These are phyloP conservation scores for Manihot esculenta DNA, from an alignment of 441 rosid genomes.

Conservation along the genomic window DNA sequence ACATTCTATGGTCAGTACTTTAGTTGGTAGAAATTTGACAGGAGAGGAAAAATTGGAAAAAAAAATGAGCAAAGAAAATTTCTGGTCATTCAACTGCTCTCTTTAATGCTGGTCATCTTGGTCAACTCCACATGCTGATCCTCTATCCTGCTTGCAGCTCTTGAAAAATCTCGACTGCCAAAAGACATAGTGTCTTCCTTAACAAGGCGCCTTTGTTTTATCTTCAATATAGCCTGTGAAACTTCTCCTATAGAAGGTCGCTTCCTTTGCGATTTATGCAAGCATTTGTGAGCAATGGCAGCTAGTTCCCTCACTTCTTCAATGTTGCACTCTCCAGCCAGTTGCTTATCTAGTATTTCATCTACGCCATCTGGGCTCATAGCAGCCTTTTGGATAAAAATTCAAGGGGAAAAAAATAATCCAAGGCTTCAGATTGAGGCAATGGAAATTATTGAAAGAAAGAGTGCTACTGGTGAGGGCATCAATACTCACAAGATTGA, in stretches of 20 bases:
- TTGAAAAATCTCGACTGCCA: constrained; percentile 49
- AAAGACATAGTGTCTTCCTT: constrained; percentile 61
- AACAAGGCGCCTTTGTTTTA: constrained; percentile 49
- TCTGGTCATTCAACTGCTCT: constrained; percentile 29
- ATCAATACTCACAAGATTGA: constrained; percentile 66
- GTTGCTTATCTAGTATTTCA: constrained; percentile 73
- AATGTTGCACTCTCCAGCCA: constrained; percentile 57
- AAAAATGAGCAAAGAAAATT: background rate
- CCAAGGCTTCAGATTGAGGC: background rate
- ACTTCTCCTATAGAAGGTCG: constrained; percentile 83
- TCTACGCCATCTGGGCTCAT: constrained; percentile 90
- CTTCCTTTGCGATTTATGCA: constrained; percentile 69
- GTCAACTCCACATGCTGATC: constrained; percentile 74
- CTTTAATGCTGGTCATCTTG: constrained; percentile 47
- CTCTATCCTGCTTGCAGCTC: constrained; percentile 65
- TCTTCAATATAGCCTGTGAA: constrained; percentile 70
- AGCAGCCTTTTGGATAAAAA: constrained; percentile 51
- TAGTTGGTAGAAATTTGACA: background rate
- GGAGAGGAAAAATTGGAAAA: background rate
- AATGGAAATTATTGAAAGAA: background rate
- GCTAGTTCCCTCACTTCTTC: constrained; percentile 76
- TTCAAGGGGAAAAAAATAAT: background rate
- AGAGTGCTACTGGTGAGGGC: background rate
- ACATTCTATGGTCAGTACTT: background rate
- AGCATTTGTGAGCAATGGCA: constrained; percentile 66